Evolutionary conservation across 2,329 filamentous ascomycete genomes (phyloP), one percentile per base, ranked within the genome.

Genomic region (Epichloe glyceriae): DNA sequence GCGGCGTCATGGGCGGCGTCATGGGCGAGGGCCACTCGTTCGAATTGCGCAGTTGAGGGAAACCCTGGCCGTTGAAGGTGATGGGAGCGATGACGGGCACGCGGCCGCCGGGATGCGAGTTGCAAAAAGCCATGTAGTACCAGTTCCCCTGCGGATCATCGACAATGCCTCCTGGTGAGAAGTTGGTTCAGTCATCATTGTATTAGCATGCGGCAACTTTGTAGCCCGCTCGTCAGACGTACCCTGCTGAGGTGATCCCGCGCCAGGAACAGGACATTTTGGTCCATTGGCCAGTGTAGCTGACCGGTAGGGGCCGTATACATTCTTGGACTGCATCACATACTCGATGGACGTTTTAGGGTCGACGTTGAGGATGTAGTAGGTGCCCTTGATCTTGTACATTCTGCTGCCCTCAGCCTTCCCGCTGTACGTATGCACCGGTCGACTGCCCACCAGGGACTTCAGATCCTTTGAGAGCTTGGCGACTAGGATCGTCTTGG

Each of bases 331-430:
- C 44, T 46, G 35, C 12, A 38, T 37, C 12, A 38, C 44, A 5
- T 38, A 37, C 34, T 46, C 12, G 7, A 37, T 2, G 4, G 11
- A 22, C 7, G 8, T 46, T 6, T 2, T 7, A 1, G 44, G 44
- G 17, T 46, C 44, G 34, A 26, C 8, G 14, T 46, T 46, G 1
- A 46, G 44, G 15, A 46, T 46, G 44, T 38, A 46, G 44, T 46
- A 46, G n/a, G 34, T 46, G 19, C 33, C 44, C 26, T 46, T 38
- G 44, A 46, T 46, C 34, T 37, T 46, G 34, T 46, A 46, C 44
- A 46, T 46, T 19, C 34, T 15, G 19, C 44, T 46, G 19, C 44
- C 44, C 44, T 46, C 44, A 0, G 44, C 33, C 12, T 10, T 20
- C 4, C 44, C 44, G 5, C 37, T 11, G 15, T 46, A 22, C 7